These are phyloP conservation scores for Cyamopsis tetragonoloba DNA, from an alignment of 306 rosid genomes.

Conservation along the genomic window DNA sequence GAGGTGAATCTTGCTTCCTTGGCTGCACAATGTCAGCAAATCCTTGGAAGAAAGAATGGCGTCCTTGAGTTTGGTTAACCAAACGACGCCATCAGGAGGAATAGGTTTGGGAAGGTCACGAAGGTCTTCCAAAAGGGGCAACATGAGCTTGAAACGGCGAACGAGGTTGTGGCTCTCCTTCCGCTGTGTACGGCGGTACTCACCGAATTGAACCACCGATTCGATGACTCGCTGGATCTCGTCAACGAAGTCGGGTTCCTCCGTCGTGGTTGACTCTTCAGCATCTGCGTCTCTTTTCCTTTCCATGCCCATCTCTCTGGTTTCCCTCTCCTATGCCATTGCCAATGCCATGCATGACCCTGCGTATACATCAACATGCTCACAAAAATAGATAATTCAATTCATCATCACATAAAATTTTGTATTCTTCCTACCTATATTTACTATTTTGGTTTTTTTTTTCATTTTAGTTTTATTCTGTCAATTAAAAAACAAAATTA, in stretches of 20 bases:
- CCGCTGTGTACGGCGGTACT: slow-evolving; percentile 44
- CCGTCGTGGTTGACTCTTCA: background rate
- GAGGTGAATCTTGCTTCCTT: slow-evolving; percentile 72
- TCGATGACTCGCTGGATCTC: slow-evolving; percentile 53
- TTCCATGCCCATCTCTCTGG: slow-evolving; percentile 30
- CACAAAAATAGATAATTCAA: too few species aligned
- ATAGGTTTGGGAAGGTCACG: slow-evolving; percentile 43
- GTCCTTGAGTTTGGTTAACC: slow-evolving; percentile 47
- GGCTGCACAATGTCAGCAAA: slow-evolving; percentile 53
- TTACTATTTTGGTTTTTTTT: too few species aligned
- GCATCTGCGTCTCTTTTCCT: slow-evolving; percentile 25
- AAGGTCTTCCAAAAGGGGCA: slow-evolving; percentile 71
- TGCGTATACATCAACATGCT: too few species aligned
- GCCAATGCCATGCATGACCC: slow-evolving; percentile 27
- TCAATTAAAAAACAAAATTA: too few species aligned
- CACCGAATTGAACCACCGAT: slow-evolving; percentile 57
- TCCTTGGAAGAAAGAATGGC: slow-evolving; percentile 56
- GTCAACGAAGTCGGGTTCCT: background rate
- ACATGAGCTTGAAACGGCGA: slow-evolving; percentile 64
- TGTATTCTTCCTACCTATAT: too few species aligned
- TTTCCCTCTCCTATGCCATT: background rate
- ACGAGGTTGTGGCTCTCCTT: slow-evolving; percentile 62
- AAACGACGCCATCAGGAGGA: slow-evolving; percentile 32
- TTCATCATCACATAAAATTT: too few species aligned
- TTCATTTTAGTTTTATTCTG: too few species aligned